These are phyloP conservation scores for Firmiana major DNA, from an alignment of 345 rosid species.

Conservation along the genomic window DNA sequence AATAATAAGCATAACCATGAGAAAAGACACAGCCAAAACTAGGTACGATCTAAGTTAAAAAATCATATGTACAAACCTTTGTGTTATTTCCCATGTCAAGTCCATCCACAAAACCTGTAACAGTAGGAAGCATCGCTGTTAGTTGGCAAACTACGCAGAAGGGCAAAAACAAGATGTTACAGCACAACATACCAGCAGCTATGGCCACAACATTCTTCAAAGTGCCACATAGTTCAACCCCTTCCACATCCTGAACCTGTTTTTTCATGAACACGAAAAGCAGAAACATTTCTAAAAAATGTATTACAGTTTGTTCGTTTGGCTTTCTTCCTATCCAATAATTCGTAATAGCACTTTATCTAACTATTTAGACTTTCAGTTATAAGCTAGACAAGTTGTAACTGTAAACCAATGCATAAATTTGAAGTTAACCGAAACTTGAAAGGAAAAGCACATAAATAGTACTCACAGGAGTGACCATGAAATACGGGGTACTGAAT, in stretches of 20 bases:
- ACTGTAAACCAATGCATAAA: neutral
- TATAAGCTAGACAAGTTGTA: neutral
- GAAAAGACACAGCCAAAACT: neutral
- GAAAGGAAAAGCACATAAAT: neutral
- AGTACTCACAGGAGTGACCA: conserved; percentile 72
- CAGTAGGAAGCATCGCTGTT: conserved; percentile 8
- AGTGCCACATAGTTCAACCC: conserved; percentile 94
- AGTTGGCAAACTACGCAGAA: neutral
- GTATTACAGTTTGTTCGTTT: neutral
- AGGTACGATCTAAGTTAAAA: neutral
- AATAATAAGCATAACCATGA: conserved; percentile 6
- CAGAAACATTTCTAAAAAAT: neutral
- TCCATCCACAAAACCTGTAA: conserved; percentile 85
- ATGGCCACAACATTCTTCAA: conserved; percentile 95
- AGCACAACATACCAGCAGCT: conserved; percentile 59
- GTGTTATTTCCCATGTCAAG: conserved; percentile 97
- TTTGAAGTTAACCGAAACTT: neutral
- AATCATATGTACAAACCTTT: conserved; percentile 43
- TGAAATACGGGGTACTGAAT: conserved; percentile 79
- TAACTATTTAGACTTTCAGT: neutral
- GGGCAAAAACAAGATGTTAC: neutral
- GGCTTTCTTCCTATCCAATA: neutral
- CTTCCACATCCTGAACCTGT: conserved; percentile 90
- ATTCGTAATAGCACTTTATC: neutral
- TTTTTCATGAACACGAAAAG: conserved; percentile 3